Conservation (phyloP, 345 rosid genomes). For the Hibiscus trionum region DNA sequence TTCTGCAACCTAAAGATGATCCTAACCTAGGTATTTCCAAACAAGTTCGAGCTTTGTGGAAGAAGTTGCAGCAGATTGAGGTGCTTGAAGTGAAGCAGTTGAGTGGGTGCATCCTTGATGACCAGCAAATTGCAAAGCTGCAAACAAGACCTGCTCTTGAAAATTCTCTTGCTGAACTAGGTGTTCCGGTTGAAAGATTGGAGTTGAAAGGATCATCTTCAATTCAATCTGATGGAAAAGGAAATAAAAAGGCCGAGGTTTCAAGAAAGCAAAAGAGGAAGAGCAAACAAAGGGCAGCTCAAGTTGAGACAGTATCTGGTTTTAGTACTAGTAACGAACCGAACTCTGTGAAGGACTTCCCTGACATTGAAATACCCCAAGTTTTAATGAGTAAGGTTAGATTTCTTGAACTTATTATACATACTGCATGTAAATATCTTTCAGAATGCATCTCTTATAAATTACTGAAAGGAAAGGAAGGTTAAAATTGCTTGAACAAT, state of each 20-base stretch:
- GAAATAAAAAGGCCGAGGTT: constrained; percentile 41
- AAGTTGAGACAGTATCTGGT: constrained; percentile 37
- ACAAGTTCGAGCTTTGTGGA: constrained; percentile 71
- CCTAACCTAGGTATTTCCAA: constrained; percentile 37
- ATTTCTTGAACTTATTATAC: constrained; percentile 6
- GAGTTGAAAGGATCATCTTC: constrained; percentile 31
- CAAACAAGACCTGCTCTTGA: constrained; percentile 56
- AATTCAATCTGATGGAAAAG: constrained; percentile 41
- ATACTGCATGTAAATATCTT: not conserved
- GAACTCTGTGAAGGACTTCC: constrained; percentile 23
- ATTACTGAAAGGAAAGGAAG: not conserved
- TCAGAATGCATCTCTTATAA: not conserved
- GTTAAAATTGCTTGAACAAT: not conserved
- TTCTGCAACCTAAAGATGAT: constrained; percentile 52
- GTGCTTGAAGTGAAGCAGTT: constrained; percentile 75
- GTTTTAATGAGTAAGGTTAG: constrained; percentile 43
- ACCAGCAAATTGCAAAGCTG: constrained; percentile 87
- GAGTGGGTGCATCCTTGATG: constrained; percentile 70
- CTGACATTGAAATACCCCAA: constrained; percentile 28
- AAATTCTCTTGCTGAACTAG: constrained; percentile 66
- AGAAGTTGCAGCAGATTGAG: constrained; percentile 93
- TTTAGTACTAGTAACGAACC: constrained; percentile 27
- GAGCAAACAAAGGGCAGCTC: constrained; percentile 44
- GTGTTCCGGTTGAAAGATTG: constrained; percentile 39
- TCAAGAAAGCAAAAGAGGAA: constrained; percentile 60